A percentile compares a stretch with the other conserved stretches of the same genome.
Evolutionary conservation across 768 basidiomycete genomes (phyloP).

Genomic region (Leccinum ochraceum): DNA sequence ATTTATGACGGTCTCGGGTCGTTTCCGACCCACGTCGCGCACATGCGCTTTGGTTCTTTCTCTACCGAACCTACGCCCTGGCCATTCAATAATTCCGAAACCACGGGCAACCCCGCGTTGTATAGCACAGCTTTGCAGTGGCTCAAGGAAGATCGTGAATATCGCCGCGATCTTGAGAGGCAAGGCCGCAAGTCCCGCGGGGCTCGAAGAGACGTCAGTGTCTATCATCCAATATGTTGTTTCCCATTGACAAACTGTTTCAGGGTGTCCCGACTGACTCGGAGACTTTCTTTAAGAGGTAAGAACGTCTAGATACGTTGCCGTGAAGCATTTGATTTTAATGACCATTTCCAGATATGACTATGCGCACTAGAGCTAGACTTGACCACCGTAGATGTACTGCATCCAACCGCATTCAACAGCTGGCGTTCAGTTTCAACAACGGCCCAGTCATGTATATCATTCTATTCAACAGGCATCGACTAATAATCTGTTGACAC

Average conservation of each 20-base stretch:
- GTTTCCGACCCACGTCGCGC: conserved; percentile 94
- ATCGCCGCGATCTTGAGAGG: conserved; percentile 58
- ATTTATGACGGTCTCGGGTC: conserved; percentile 90
- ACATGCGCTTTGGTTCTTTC: conserved; percentile 85
- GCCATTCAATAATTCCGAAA: conserved; percentile 46
- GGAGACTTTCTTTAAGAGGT: conserved; percentile 87
- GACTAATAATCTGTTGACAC: background rate
- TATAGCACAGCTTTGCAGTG: conserved; percentile 81
- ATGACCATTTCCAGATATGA: conserved; percentile 44
- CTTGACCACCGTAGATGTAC: background rate
- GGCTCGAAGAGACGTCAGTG: conserved; percentile 54
- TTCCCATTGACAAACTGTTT: conserved; percentile 9
- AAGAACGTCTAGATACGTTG: conserved; percentile 31
- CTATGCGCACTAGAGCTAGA: conserved; percentile 41
- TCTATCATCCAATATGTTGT: conserved; percentile 9
- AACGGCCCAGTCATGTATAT: conserved; percentile 9
- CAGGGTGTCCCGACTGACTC: conserved; percentile 70
- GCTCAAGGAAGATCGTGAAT: conserved; percentile 81
- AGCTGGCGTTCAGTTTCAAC: conserved; percentile 18
- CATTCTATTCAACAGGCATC: conserved; percentile 10
- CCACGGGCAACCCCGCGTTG: conserved; percentile 39
- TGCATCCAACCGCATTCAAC: conserved; percentile 13
- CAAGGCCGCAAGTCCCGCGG: conserved; percentile 61
- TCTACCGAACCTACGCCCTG: conserved; percentile 68
- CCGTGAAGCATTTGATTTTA: background rate